Conservation (phyloP, 2,329 filamentous ascomycete genomes). For the Dryadomyces sulphureus region DNA sequence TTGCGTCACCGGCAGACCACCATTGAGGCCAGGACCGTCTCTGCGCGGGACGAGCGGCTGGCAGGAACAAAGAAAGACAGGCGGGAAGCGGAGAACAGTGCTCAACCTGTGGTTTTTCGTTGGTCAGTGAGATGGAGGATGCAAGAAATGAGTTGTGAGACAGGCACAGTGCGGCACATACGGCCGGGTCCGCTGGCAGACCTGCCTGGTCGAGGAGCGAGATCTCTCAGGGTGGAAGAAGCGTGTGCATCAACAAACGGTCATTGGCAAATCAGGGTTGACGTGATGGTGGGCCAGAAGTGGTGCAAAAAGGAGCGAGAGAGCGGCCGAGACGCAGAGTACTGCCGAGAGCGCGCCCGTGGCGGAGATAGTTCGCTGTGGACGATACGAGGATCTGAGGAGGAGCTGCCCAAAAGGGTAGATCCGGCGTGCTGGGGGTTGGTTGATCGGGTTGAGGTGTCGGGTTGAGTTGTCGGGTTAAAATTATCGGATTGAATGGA, state of each 20-base stretch:
- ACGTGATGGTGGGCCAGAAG: slow-evolving; percentile 1
- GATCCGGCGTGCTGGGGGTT: too few relatives aligned
- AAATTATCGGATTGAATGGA: too few relatives aligned
- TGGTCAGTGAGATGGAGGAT: too few relatives aligned
- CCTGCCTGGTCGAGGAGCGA: not conserved
- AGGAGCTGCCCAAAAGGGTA: too few relatives aligned
- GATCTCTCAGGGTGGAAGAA: not conserved
- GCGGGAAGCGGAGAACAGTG: too few relatives aligned
- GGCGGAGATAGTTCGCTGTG: not conserved
- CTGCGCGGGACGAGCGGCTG: not conserved
- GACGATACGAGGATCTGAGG: not conserved
- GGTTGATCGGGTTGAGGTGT: too few relatives aligned
- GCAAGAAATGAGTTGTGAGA: too few relatives aligned
- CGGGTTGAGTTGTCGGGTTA: too few relatives aligned
- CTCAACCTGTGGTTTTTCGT: too few relatives aligned
- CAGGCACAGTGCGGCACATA: too few relatives aligned
- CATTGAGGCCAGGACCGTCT: not conserved
- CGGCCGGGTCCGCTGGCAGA: too few relatives aligned
- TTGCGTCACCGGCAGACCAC: not conserved
- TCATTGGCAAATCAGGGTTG: slow-evolving; percentile 6
- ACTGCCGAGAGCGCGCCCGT: not conserved
- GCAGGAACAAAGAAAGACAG: too few relatives aligned
- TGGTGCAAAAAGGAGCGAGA: slow-evolving; percentile 5
- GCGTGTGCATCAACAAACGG: not conserved
- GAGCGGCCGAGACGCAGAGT: slow-evolving; percentile 4